These are phyloP conservation scores for Talaromyces marneffei DNA, from an alignment of 2,329 filamentous ascomycete genomes.

Conservation along the genomic window DNA sequence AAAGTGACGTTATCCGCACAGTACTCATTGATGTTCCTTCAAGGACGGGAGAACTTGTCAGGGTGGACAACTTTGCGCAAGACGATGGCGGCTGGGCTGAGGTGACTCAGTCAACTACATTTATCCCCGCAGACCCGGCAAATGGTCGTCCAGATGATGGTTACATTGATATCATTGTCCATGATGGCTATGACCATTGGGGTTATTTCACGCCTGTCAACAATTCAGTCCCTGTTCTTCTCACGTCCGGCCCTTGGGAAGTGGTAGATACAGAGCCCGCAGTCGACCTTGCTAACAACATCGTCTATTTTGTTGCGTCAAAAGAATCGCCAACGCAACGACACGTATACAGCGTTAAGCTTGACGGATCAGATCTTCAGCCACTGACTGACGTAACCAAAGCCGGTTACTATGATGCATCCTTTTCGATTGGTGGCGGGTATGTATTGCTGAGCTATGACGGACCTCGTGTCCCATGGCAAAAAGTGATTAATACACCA, in stretches of 20 bases:
- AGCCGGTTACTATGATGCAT: constrained; percentile 73
- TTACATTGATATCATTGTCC: constrained; percentile 85
- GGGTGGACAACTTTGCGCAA: constrained; percentile 70
- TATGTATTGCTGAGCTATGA: constrained; percentile 80
- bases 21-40: constrained; percentile 73
- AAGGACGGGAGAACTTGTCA: constrained; percentile 70
- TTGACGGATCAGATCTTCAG: constrained; percentile 69
- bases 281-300: constrained; percentile 74
- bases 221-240: constrained; percentile 70
- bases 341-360: constrained; percentile 82
- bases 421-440: constrained; percentile 75
- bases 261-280: constrained; percentile 79
- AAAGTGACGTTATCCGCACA: constrained; percentile 85
- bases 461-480: constrained; percentile 82
- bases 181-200: constrained; percentile 82
- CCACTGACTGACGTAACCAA: constrained; percentile 67
- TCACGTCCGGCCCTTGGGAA: constrained; percentile 89
- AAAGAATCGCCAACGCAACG: constrained; percentile 84
- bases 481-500: constrained; percentile 81
- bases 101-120: constrained; percentile 77
- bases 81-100: constrained; percentile 98
- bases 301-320: constrained; percentile 86
- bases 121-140: constrained; percentile 73
- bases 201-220: constrained; percentile 90
- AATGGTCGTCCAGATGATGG: constrained; percentile 76